phyloP scores from a whole-genome alignment of 2,329 filamentous ascomycete species.

The Penicillium expansum region DNA sequence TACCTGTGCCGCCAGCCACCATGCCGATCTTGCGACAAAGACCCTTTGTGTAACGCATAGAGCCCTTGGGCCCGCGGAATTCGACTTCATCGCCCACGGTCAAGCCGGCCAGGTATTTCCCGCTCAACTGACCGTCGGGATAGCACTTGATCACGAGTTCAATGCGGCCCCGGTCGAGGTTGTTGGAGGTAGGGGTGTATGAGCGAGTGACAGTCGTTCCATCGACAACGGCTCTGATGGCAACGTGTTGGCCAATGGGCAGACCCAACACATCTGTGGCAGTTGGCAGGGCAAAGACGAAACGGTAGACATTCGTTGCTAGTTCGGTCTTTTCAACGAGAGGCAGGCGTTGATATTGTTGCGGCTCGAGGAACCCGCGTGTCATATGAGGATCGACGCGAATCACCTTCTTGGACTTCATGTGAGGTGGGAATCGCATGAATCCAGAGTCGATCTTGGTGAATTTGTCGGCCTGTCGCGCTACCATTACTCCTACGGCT shows the following conservation, averaged over 20 bases:
- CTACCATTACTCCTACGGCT: conserved; percentile 9
- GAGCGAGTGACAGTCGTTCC: conserved; percentile 50
- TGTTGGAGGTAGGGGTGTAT: conserved; percentile 49
- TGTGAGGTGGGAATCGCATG: conserved; percentile 34
- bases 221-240: conserved; percentile 49
- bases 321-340: conserved; percentile 33
- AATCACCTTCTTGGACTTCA: conserved; percentile 40
- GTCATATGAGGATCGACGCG: conserved; percentile 41
- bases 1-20: conserved; percentile 42
- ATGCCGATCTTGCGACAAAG: conserved; percentile 37
- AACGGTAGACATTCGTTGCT: conserved; percentile 38
- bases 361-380: conserved; percentile 50
- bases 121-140: conserved; percentile 31
- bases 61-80: conserved; percentile 39
- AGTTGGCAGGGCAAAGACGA: conserved; percentile 51
- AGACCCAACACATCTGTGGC: conserved; percentile 49
- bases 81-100: conserved; percentile 34
- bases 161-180: conserved; percentile 30
- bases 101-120: conserved; percentile 30
- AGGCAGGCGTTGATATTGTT: conserved; percentile 48
- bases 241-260: conserved; percentile 57
- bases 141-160: conserved; percentile 37
- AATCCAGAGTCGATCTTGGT: conserved; percentile 23
- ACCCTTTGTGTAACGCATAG: conserved; percentile 32
- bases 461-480: conserved; percentile 8